Conservation (phyloP, 1,284 basidiomycete genomes). For the Tilletiaria anomala region DNA sequence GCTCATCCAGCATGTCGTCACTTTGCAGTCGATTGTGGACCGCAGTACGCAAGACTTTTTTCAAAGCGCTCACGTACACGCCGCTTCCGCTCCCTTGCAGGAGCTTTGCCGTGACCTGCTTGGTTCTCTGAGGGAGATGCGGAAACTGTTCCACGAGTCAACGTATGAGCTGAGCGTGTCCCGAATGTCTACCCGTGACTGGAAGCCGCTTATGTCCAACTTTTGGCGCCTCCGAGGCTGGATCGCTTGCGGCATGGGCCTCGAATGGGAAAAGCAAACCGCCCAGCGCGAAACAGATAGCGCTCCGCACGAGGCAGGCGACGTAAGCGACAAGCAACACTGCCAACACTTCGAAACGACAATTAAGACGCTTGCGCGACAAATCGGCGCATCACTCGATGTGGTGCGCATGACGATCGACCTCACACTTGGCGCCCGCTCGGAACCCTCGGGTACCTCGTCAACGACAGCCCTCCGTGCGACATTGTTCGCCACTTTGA, state of each 20-base stretch:
- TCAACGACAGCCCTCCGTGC: too few relatives aligned
- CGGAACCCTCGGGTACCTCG: too few relatives aligned
- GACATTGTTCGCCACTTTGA: too few relatives aligned
- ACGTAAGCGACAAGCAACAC: too few relatives aligned
- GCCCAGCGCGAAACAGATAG: too few relatives aligned
- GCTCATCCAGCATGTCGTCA: constrained; percentile 7
- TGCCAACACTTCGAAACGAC: too few relatives aligned
- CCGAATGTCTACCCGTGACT: constrained; percentile 10
- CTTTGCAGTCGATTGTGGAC: constrained; percentile 8
- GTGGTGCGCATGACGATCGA: too few relatives aligned
- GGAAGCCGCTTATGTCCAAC: constrained; percentile 7
- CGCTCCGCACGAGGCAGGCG: too few relatives aligned
- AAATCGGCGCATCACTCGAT: too few relatives aligned
- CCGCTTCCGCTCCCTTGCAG: neutral
- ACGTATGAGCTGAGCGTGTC: constrained; percentile 15
- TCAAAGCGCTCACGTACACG: neutral
- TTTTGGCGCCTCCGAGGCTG: constrained; percentile 14
- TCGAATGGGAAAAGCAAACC: constrained; percentile 1
- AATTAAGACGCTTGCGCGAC: too few relatives aligned
- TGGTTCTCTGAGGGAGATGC: neutral
- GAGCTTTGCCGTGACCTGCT: neutral
- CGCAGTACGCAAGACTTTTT: constrained; percentile 14
- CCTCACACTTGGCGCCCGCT: too few relatives aligned
- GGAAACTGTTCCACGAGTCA: constrained; percentile 11
- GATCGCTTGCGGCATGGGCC: constrained; percentile 22